Evolutionary conservation across 495 filamentous ascomycete genomes (phyloP), one percentile per base, ranked within the genome.

Genomic region (Terfezia boudieri): DNA sequence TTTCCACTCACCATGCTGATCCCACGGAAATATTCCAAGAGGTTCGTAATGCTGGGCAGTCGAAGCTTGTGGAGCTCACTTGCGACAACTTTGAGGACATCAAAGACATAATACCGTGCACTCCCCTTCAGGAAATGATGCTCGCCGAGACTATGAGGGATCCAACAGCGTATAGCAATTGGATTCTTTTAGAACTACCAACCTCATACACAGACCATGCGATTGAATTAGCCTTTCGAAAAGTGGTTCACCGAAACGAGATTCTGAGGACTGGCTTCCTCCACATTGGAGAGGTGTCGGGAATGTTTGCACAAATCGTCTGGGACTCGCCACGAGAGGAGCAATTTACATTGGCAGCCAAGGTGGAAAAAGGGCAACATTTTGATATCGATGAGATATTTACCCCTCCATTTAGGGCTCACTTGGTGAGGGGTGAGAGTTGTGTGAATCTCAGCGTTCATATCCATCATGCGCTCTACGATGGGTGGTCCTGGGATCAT

Each of bases 401-500:
- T 16, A 68, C 81, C 9, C 68, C 68, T 23, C 82, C 83, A 1
- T 67, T 85, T 38, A 69, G 64, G 2, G 66, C 82, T 9, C 72
- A 78, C 50, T 62, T 86, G 1, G 58, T 64, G 7, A 53, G 58
- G 10, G 16, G 16, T 6, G 36, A 32, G 0, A 58, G 50, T 22
- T 41, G 54, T 4, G 54, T 61, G 1, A 56, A 56, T 4, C 53
- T 74, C 2, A 64, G 72, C 1, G 43, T 81, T 9, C 72, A 73
- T 38, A 73, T 92, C 35, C 81, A 89, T 57, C 85, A 92, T 67
- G 76, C 81, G 0, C 62, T 88, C 0, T 90, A 90, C 59, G 85
- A 92, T 60, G 85, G 83, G 7, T 92, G 85, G 85, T 84, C 82
- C 6, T 72, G 83, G 61, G 84, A 89, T 53, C 65, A 86, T 36